A percentile compares a stretch with the other conserved stretches of the same genome.
phyloP scores from a whole-genome alignment of 116 monocot genomes.

The Trichopus zeylanicus region DNA sequence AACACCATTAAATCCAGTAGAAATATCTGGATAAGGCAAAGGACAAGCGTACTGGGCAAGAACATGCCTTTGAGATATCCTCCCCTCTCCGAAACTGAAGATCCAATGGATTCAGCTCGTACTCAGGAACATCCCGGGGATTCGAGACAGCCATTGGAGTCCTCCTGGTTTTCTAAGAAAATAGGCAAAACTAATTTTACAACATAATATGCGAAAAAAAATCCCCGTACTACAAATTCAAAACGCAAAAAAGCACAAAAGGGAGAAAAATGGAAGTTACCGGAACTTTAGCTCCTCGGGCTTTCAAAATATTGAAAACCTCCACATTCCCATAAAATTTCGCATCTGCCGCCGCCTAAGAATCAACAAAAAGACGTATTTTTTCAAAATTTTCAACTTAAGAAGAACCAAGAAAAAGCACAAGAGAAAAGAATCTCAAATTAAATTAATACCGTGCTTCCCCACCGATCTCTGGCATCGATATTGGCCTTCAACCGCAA shows the following conservation, averaged over 20 bases:
- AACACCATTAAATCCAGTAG: not conserved
- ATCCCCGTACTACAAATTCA: not conserved
- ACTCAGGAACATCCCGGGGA: constrained; percentile 83
- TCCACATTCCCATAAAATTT: constrained; percentile 69
- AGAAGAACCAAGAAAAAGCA: not conserved
- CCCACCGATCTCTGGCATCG: constrained; percentile 85
- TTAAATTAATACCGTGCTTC: constrained; percentile 58
- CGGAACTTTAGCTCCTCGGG: constrained; percentile 73
- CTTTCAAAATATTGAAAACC: constrained; percentile 60
- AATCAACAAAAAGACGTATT: not conserved
- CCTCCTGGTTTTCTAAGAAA: constrained; percentile 51
- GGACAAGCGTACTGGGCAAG: not conserved
- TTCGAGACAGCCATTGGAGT: constrained; percentile 87
- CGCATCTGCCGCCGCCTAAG: constrained; percentile 77
- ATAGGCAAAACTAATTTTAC: not conserved
- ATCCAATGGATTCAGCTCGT: constrained; percentile 72
- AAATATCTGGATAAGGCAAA: not conserved
- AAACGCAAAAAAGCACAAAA: not conserved
- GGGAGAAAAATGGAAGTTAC: constrained; percentile 10
- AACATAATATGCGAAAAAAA: not conserved
- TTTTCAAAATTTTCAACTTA: not conserved
- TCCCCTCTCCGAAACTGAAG: constrained; percentile 53
- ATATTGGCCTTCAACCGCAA: constrained; percentile 65
- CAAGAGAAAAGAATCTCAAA: not conserved
- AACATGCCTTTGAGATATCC: constrained; percentile 26